Percentiles rank a stretch among this genome's conserved stretches.
Conservation (phyloP, 805 yeast species). For the Sugiyamaella valdiviana region DNA sequence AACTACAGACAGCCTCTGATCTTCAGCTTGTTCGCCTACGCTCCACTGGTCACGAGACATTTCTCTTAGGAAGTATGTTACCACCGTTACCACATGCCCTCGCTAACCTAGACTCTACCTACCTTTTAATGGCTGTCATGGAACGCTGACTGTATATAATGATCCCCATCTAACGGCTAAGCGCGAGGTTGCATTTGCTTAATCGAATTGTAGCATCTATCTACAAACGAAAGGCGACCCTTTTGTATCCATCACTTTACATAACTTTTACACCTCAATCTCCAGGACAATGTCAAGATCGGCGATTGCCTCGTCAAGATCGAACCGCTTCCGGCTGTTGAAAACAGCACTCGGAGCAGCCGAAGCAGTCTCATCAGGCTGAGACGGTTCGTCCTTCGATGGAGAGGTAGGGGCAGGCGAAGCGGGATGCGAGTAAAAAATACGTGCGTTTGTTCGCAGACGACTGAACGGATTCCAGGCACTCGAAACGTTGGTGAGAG, state of each 20-base stretch:
- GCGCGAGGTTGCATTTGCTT: too few species aligned
- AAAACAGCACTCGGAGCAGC: conserved; percentile 5
- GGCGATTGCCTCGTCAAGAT: conserved; percentile 36
- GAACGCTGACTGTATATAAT: not conserved
- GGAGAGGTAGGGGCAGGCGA: conserved; percentile 37
- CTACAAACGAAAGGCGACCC: too few species aligned
- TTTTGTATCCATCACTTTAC: not conserved
- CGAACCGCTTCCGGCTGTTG: conserved; percentile 16
- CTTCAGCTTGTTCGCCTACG: not conserved
- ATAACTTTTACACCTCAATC: conserved; percentile 26
- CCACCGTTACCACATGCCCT: not conserved
- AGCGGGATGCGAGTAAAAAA: conserved; percentile 53
- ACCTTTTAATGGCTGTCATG: not conserved
- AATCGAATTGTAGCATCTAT: too few species aligned
- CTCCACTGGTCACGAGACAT: not conserved
- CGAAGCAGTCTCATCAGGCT: conserved; percentile 34
- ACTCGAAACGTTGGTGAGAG: conserved; percentile 29
- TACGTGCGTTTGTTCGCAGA: conserved; percentile 78
- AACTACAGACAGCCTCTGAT: not conserved
- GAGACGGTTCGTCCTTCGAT: conserved; percentile 39
- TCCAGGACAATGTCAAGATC: conserved; percentile 33
- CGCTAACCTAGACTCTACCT: not conserved
- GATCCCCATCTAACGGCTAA: too few species aligned
- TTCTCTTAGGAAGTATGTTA: not conserved
- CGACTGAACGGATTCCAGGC: conserved; percentile 78